Evolutionary conservation across 805 yeast genomes (phyloP).

Genomic region (Yarrowia osloensis): DNA sequence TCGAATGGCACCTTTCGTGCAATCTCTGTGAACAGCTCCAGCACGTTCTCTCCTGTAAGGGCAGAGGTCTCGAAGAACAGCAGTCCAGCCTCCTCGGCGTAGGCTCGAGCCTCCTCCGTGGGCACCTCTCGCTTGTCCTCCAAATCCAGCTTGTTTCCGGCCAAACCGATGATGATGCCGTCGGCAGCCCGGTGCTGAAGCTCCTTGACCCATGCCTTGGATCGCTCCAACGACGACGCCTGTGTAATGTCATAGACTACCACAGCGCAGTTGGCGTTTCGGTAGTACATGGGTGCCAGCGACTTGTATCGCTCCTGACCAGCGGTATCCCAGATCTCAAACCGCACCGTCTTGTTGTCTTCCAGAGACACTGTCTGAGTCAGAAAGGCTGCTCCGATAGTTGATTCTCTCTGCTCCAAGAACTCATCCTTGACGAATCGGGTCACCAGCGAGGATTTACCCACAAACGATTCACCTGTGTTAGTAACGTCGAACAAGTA

Average conservation of each 20-base stretch:
- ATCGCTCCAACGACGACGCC: conserved; percentile 64
- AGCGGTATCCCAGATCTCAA: conserved; percentile 80
- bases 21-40: conserved; percentile 48
- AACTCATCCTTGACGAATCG: conserved; percentile 71
- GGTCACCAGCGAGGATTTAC: conserved; percentile 77
- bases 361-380: conserved; percentile 69
- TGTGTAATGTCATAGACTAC: conserved; percentile 84
- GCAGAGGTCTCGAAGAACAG: conserved; percentile 66
- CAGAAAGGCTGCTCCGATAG: conserved; percentile 98
- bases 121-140: conserved; percentile 50
- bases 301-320: conserved; percentile 89
- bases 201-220: conserved; percentile 90
- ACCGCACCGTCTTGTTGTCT: conserved; percentile 48
- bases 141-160: conserved; percentile 85
- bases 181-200: conserved; percentile 77
- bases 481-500: background rate
- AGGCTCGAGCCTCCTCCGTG: conserved; percentile 48
- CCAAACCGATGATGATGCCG: conserved; percentile 75
- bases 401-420: conserved; percentile 79
- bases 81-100: conserved; percentile 57
- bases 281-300: conserved; percentile 78
- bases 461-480: conserved; percentile 72
- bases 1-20: conserved; percentile 54
- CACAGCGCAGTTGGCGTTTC: conserved; percentile 80
- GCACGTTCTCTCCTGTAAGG: conserved; percentile 65